These are phyloP conservation scores for Neurospora tetraspora DNA, from an alignment of 495 filamentous ascomycete species.

Conservation along the genomic window DNA sequence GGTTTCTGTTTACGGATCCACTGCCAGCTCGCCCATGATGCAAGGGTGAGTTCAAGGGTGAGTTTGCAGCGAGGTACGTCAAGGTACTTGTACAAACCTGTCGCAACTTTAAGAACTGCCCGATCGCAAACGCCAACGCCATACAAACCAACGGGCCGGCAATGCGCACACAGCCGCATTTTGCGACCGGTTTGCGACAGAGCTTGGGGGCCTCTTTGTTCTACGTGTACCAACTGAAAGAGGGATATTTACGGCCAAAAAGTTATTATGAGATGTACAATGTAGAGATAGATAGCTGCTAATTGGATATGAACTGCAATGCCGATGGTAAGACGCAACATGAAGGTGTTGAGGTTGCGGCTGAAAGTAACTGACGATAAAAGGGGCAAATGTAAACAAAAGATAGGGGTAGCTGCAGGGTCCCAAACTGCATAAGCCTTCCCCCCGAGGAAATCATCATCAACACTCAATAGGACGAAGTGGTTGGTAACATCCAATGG, in stretches of 20 bases:
- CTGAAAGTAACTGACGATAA: background rate
- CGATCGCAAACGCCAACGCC: background rate
- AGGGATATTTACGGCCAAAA: no score
- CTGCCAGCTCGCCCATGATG: background rate
- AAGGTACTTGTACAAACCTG: conserved; percentile 6
- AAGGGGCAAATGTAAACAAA: background rate
- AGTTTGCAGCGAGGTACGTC: conserved; percentile 1
- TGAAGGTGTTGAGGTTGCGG: background rate
- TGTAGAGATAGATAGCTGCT: background rate
- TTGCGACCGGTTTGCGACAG: background rate
- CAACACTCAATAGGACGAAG: background rate
- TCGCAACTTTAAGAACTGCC: background rate
- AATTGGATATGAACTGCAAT: background rate
- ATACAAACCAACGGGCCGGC: background rate
- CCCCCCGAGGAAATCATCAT: background rate
- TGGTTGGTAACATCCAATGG: background rate
- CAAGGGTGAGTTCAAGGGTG: conserved; percentile 1
- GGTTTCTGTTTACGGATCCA: background rate
- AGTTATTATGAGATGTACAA: no score
- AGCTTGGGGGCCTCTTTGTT: background rate
- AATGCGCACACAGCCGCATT: background rate
- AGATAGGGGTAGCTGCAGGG: background rate
- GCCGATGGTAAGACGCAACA: background rate
- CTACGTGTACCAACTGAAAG: background rate
- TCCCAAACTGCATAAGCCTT: background rate